Evolutionary conservation across 768 basidiomycete genomes (phyloP).

Genomic region (Lactarius tabidus): DNA sequence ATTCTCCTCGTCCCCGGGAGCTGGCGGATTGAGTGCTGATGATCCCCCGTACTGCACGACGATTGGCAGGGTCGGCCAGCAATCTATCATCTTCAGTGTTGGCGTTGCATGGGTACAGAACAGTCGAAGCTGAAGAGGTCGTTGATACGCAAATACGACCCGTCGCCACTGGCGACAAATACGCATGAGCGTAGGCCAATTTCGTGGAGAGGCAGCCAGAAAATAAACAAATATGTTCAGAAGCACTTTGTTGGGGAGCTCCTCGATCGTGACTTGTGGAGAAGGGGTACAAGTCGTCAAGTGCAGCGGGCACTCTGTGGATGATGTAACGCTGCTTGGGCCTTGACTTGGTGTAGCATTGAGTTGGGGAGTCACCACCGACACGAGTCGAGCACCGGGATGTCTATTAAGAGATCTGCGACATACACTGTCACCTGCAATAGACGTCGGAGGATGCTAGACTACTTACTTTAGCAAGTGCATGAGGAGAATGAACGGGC

Average conservation of each 20-base stretch:
- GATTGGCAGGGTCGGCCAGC: background rate
- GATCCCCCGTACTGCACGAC: background rate
- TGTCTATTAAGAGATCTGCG: background rate
- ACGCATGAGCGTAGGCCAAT: background rate
- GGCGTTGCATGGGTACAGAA: background rate
- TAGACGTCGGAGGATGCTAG: background rate
- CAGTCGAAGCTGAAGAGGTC: background rate
- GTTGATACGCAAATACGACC: background rate
- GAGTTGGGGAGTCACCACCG: too few relatives aligned
- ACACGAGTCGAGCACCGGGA: too few relatives aligned
- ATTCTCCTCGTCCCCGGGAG: background rate
- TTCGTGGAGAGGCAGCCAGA: too few relatives aligned
- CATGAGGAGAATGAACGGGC: background rate
- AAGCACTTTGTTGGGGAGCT: too few relatives aligned
- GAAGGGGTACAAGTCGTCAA: too few relatives aligned
- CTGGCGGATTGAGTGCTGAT: background rate
- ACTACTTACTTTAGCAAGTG: background rate
- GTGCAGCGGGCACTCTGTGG: background rate
- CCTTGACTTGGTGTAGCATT: too few relatives aligned
- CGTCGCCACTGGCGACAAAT: background rate
- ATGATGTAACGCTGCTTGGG: background rate
- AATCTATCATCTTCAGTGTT: background rate
- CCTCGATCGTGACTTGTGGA: too few relatives aligned
- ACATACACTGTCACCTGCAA: background rate
- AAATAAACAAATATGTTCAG: too few relatives aligned